These are phyloP conservation scores for Hypoxylon sp. DNA, from an alignment of 2,329 filamentous ascomycete genomes.

Conservation along the genomic window DNA sequence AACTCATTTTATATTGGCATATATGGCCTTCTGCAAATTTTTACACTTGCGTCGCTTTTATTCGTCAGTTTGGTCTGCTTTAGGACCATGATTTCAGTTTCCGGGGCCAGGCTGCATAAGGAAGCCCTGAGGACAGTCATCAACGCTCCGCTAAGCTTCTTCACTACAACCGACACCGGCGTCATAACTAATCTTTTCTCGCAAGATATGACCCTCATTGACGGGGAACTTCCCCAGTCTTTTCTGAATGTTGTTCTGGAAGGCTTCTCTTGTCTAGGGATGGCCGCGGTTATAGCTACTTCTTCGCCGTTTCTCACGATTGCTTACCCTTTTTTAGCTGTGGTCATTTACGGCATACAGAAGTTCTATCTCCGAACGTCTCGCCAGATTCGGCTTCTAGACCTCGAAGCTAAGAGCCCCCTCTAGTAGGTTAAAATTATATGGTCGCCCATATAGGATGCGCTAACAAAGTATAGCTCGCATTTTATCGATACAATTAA, in stretches of 20 bases:
- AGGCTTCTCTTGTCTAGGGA: slow-evolving; percentile 51
- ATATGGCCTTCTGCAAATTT: slow-evolving; percentile 45
- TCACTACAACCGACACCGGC: slow-evolving; percentile 55
- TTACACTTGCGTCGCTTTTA: slow-evolving; percentile 35
- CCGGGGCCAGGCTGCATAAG: slow-evolving; percentile 43
- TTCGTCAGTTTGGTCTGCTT: slow-evolving; percentile 34
- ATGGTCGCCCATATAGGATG: background rate
- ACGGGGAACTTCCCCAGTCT: slow-evolving; percentile 54
- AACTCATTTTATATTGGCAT: slow-evolving; percentile 48
- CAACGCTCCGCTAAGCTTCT: slow-evolving; percentile 55
- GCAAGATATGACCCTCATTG: slow-evolving; percentile 59
- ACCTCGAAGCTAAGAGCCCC: slow-evolving; percentile 65
- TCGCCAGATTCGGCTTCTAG: slow-evolving; percentile 65
- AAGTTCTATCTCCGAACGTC: slow-evolving; percentile 67
- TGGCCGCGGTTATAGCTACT: slow-evolving; percentile 60
- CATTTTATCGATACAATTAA: slow-evolving; percentile 65
- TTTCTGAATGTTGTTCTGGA: slow-evolving; percentile 43
- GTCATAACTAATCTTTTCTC: slow-evolving; percentile 58
- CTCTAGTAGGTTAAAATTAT: slow-evolving; percentile 58
- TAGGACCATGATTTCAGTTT: slow-evolving; percentile 27
- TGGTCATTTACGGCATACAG: slow-evolving; percentile 60
- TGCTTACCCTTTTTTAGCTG: slow-evolving; percentile 60
- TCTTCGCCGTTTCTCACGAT: slow-evolving; percentile 59
- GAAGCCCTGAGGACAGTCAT: slow-evolving; percentile 57
- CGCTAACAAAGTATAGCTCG: slow-evolving; percentile 40